Evolutionary conservation across 1,284 basidiomycete genomes (phyloP).

Genomic region (Leccinum huronense): DNA sequence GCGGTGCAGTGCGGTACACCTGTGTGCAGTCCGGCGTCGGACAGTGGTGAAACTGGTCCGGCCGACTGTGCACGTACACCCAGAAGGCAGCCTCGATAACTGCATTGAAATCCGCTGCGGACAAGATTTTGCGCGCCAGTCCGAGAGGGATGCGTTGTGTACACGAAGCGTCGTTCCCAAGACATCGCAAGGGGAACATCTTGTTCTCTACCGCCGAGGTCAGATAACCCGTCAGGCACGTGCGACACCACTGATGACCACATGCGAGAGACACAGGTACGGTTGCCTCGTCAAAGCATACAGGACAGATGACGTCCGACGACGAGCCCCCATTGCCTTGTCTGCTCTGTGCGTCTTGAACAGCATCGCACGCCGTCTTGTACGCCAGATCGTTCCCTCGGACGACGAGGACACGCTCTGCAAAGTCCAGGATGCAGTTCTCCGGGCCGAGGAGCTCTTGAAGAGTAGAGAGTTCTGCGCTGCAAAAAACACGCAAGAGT

Average conservation of each 20-base stretch:
- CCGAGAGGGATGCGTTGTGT: conserved; percentile 49
- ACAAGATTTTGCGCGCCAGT: conserved; percentile 49
- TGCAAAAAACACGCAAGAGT: conserved; percentile 46
- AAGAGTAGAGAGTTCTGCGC: conserved; percentile 40
- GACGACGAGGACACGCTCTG: conserved; percentile 34
- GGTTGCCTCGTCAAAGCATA: conserved; percentile 47
- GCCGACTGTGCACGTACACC: conserved; percentile 51
- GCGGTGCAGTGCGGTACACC: conserved; percentile 55
- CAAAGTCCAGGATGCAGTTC: conserved; percentile 39
- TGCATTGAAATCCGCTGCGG: conserved; percentile 49
- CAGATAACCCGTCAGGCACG: conserved; percentile 59
- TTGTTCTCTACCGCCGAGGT: conserved; percentile 53
- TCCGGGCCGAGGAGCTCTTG: conserved; percentile 41
- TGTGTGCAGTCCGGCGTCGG: conserved; percentile 74
- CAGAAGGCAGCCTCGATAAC: conserved; percentile 58
- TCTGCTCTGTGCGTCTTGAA: conserved; percentile 38
- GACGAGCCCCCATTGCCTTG: conserved; percentile 24
- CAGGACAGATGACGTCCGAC: conserved; percentile 29
- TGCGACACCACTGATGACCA: conserved; percentile 63
- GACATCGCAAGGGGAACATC: conserved; percentile 65
- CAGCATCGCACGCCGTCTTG: conserved; percentile 38
- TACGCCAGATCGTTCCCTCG: conserved; percentile 36
- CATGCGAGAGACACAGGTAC: conserved; percentile 55
- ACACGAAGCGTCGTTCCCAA: conserved; percentile 61
- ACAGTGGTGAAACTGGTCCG: conserved; percentile 65